phyloP scores from a whole-genome alignment of 129 eudicot species.

The Pulicaria dysenterica region DNA sequence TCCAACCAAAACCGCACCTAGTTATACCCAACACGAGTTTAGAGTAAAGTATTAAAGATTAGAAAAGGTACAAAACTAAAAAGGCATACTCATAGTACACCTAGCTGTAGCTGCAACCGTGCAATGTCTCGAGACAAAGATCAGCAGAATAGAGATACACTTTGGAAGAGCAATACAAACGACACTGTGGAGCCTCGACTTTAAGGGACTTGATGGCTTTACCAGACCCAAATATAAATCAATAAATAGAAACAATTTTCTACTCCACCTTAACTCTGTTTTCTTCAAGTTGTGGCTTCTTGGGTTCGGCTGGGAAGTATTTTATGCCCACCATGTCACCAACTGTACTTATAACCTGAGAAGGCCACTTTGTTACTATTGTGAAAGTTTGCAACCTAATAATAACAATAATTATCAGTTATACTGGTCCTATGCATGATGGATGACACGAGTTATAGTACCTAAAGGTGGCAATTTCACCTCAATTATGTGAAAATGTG shows the following conservation, averaged over 20 bases:
- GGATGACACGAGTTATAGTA: too few relatives aligned
- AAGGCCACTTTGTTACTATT: constrained; percentile 24
- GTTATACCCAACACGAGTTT: constrained; percentile 20
- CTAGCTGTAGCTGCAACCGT: constrained; percentile 38
- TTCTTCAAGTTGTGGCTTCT: constrained; percentile 70
- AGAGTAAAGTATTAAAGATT: constrained; percentile 16
- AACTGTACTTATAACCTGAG: constrained; percentile 81
- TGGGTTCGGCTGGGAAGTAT: constrained; percentile 96
- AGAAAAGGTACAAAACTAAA: not conserved
- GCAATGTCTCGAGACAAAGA: constrained; percentile 25
- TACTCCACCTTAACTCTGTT: constrained; percentile 59
- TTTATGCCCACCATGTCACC: constrained; percentile 94
- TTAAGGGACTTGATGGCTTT: constrained; percentile 21
- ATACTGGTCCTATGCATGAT: too few relatives aligned
- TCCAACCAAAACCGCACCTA: constrained; percentile 26
- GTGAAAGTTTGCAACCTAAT: not conserved
- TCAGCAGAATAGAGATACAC: constrained; percentile 29
- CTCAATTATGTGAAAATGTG: too few relatives aligned
- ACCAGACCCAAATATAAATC: not conserved
- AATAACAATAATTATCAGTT: too few relatives aligned
- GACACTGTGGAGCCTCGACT: not conserved
- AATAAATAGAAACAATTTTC: not conserved
- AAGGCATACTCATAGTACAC: constrained; percentile 29
- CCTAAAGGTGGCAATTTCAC: too few relatives aligned
- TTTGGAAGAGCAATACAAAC: constrained; percentile 14